Evolutionary conservation across 2,329 filamentous ascomycete genomes (phyloP).

Genomic region (Plenodomus lindquistii): DNA sequence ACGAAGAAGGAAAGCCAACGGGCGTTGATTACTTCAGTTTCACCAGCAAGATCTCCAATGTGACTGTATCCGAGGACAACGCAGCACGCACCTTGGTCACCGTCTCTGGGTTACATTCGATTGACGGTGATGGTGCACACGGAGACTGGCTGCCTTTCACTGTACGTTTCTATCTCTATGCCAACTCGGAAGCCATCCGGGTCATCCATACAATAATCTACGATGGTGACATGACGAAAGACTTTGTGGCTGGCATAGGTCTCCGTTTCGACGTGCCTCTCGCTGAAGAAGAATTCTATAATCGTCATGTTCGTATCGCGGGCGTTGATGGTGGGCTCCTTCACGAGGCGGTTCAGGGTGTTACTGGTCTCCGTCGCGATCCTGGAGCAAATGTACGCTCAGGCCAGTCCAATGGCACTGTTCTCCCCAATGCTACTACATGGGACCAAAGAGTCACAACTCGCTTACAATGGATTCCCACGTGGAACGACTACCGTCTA

Average conservation of each 20-base stretch:
- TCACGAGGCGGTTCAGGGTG: slow-evolving; percentile 61
- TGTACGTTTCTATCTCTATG: slow-evolving; percentile 63
- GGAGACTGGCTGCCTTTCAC: slow-evolving; percentile 59
- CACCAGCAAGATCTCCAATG: slow-evolving; percentile 56
- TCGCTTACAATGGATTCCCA: slow-evolving; percentile 60
- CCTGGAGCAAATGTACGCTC: slow-evolving; percentile 55
- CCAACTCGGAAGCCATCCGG: slow-evolving; percentile 59
- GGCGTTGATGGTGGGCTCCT: slow-evolving; percentile 61
- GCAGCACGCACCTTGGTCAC: slow-evolving; percentile 55
- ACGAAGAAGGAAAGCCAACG: slow-evolving; percentile 40
- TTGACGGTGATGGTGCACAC: slow-evolving; percentile 35
- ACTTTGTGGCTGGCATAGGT: slow-evolving; percentile 60
- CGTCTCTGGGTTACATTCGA: slow-evolving; percentile 44
- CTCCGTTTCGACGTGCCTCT: slow-evolving; percentile 61
- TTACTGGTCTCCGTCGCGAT: slow-evolving; percentile 63
- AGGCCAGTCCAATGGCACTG: slow-evolving; percentile 56
- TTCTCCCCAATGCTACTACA: slow-evolving; percentile 46
- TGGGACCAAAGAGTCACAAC: slow-evolving; percentile 55
- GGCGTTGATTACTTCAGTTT: slow-evolving; percentile 52
- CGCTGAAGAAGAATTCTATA: slow-evolving; percentile 56
- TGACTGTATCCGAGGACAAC: slow-evolving; percentile 52
- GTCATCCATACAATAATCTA: slow-evolving; percentile 62
- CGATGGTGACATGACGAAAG: slow-evolving; percentile 54
- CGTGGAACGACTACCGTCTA: slow-evolving; percentile 62
- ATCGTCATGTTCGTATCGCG: slow-evolving; percentile 62